Conservation (phyloP, 345 rosid genomes). For the Bruguiera parviflora region DNA sequence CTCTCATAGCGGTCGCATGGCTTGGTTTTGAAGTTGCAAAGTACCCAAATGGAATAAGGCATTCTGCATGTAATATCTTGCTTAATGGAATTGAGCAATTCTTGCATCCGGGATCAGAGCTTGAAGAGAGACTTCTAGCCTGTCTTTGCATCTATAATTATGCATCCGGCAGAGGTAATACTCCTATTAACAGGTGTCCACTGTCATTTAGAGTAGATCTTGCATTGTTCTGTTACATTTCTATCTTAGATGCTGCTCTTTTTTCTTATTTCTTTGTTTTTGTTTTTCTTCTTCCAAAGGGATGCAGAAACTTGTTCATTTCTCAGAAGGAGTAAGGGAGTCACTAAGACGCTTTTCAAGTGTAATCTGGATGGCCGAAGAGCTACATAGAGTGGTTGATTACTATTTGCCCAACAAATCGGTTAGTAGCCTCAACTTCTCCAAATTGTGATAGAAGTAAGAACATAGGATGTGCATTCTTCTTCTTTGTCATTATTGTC, state of each 20-base stretch:
- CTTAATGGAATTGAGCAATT: slow-evolving; percentile 59
- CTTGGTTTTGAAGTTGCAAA: slow-evolving; percentile 69
- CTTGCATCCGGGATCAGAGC: slow-evolving; percentile 80
- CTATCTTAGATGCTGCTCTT: slow-evolving; percentile 14
- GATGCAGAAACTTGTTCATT: slow-evolving; percentile 67
- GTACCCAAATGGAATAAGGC: slow-evolving; percentile 45
- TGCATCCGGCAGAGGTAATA: slow-evolving; percentile 79
- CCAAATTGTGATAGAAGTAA: neutral
- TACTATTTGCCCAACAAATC: slow-evolving; percentile 67
- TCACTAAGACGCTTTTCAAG: slow-evolving; percentile 79
- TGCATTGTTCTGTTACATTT: neutral
- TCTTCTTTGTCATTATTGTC: neutral
- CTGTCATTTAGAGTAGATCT: too few relatives aligned
- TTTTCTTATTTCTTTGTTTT: neutral
- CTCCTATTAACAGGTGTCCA: neutral
- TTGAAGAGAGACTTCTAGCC: slow-evolving; percentile 79
- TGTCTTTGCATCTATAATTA: slow-evolving; percentile 84
- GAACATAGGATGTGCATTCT: neutral
- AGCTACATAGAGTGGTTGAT: slow-evolving; percentile 76
- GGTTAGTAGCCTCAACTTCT: slow-evolving; percentile 43
- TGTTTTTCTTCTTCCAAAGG: slow-evolving; percentile 36
- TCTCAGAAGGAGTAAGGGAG: slow-evolving; percentile 84
- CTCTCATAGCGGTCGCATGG: slow-evolving; percentile 66
- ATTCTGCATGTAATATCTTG: slow-evolving; percentile 64
- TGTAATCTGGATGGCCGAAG: slow-evolving; percentile 96